Percentiles rank a stretch among this genome's conserved stretches.
phyloP scores from a whole-genome alignment of 768 basidiomycete genomes.

The Trametes maxima region DNA sequence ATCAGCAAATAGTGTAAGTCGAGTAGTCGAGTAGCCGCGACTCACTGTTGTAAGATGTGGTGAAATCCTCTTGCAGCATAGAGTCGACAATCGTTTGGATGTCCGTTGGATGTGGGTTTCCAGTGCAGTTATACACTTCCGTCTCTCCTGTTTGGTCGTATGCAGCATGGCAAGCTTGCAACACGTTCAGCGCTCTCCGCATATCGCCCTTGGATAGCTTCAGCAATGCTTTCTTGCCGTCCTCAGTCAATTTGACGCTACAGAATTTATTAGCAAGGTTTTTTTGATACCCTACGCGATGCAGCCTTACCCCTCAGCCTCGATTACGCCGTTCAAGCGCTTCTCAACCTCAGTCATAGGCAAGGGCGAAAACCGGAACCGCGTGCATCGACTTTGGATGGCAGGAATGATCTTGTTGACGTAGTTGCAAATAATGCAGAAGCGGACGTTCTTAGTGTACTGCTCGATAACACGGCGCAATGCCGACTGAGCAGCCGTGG shows the following conservation, averaged over 20 bases:
- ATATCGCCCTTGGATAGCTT: conserved; percentile 98
- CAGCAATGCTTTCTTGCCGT: conserved; percentile 86
- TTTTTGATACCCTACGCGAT: not conserved
- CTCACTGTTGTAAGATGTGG: conserved; percentile 82
- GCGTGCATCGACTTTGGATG: conserved; percentile 97
- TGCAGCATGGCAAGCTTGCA: conserved; percentile 98
- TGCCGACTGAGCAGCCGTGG: conserved; percentile 94
- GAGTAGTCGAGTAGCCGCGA: not conserved
- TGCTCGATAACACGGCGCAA: conserved; percentile 97
- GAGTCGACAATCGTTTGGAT: conserved; percentile 92
- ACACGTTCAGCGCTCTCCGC: conserved; percentile 92
- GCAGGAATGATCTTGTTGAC: conserved; percentile 99
- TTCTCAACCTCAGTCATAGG: conserved; percentile 86
- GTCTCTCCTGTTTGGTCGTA: conserved; percentile 87
- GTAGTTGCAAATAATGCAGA: conserved; percentile 99
- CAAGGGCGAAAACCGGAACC: conserved; percentile 95
- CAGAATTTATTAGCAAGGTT: not conserved
- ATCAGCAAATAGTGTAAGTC: not conserved
- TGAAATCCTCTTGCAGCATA: conserved; percentile 96
- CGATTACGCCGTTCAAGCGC: conserved; percentile 74
- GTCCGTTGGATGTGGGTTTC: conserved; percentile 93
- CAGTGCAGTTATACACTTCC: conserved; percentile 96
- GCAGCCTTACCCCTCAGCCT: conserved; percentile 73
- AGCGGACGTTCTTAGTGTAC: conserved; percentile 97
- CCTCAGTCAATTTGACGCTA: conserved; percentile 84